Base-by-base conservation (phyloP, 768 basidiomycete species). In the Rhodocollybia butyracea region DNA sequence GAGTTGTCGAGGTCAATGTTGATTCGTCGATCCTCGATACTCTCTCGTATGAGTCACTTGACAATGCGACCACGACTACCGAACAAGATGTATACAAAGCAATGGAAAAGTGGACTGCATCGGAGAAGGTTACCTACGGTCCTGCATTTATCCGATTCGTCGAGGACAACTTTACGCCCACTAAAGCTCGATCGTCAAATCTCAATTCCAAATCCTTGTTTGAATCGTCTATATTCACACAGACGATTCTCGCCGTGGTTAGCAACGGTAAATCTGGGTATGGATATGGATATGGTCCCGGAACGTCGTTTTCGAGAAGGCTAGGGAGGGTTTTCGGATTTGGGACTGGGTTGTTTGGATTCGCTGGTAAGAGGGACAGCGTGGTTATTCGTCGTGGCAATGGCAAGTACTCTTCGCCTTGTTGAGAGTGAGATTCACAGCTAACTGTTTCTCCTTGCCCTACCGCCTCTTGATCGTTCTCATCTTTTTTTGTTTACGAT, bases 51-150 rank as follows among this genome's bases (percentile, higher is more conserved):
- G 41, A 24, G 10, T 19, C 15, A 17, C n/a, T 40, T 40, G 39
- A 19, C 53, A 72, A 76, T 59, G 55, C 47, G n/a, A 60, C 61
- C 52, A 52, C 56, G 31, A 54, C 63, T 21, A 61, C 67, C 17
- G 66, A 72, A 5, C 67, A 69, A 41, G 75, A 71, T 38, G 65
- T 75, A 30, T 73, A 74, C 64, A 76, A 76, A 62, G 71, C 80
- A 2, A 88, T 84, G 78, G 81, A 84, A 56, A 76, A 77, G 39
- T 92, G 90, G 90, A 89, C 81, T 6, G 76, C 83, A 7, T 84
- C 86, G 5, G 89, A 91, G 67, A 86, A 83, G 63, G 63, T 82
- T 38, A 81, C 85, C 15, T 92, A 92, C 64, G 88, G 87, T 2
- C 71, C 83, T 10, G 88, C 88, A 10, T 88, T 88, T 67, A 76